Evolutionary conservation across 768 basidiomycete genomes (phyloP), one percentile per base, ranked within the genome.

Genomic region (Crassisporium funariophilum): DNA sequence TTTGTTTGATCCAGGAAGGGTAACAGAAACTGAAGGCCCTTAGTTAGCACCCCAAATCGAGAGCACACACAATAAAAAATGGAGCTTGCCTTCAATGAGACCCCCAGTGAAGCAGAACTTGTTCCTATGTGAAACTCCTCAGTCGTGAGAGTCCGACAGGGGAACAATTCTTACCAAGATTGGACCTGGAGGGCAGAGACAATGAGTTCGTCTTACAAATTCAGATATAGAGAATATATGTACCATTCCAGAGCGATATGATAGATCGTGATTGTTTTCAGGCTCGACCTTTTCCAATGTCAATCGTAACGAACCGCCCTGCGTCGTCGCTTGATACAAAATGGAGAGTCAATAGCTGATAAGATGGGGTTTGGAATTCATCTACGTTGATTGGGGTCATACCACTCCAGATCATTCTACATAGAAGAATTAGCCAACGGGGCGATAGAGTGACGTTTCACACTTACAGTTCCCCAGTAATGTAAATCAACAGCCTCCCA

Each of bases 41-140:
- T n/a, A n/a, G n/a, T n/a, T n/a, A n/a, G n/a, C n/a, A n/a, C n/a
- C n/a, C n/a, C n/a, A n/a, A n/a, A n/a, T n/a, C n/a, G n/a, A n/a
- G n/a, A n/a, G n/a, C n/a, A n/a, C n/a, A 40, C 20, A 25, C 9
- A 19, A n/a, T 35, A 11, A 24, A 24, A 20, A 20, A 9, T 13
- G 4, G 15, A 52, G 31, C n/a, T 31, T 17, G 55, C 63, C 60
- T 51, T 68, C 84, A 44, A 86, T 73, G 41, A 84, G 62, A 31
- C 87, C 87, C 15, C 83, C 82, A 8, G 84, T 85, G 57, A 88
- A 88, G 64, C 84, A 88, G 47, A 90, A 79, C 67, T 68, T 69
- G 43, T 68, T 69, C 65, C 68, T 69, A 41, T 7, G 34, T 12
- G n/a, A 37, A 17, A 21, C 1, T 5, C 5, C 24, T 38, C 15